Evolutionary conservation across 1,284 basidiomycete genomes (phyloP).

Genomic region (Sporisorium iseilematis-ciliati): DNA sequence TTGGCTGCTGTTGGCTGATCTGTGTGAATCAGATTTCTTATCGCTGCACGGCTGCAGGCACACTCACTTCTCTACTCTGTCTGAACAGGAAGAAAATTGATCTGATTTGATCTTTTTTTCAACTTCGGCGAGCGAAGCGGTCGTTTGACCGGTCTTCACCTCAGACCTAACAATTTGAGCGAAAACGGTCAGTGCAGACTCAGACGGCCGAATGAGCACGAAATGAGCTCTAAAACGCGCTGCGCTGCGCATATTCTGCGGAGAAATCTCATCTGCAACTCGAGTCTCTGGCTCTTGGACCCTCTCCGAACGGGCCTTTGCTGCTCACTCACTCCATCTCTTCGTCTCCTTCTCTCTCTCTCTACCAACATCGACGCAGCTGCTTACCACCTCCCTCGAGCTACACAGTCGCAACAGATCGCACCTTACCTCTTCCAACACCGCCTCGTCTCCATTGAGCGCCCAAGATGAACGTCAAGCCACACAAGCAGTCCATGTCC

Average conservation of each 20-base stretch:
- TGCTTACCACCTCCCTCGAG: too few relatives aligned
- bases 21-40: slow-evolving; percentile 8
- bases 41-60: slow-evolving; percentile 7
- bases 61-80: too few relatives aligned
- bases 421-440: background rate
- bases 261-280: background rate
- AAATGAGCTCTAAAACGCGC: background rate
- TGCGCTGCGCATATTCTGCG: background rate
- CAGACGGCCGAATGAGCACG: slow-evolving; percentile 6
- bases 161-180: background rate
- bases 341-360: too few relatives aligned
- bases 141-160: slow-evolving; percentile 1
- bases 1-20: background rate
- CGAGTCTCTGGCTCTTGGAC: background rate
- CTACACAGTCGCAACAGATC: too few relatives aligned
- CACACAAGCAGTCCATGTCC: slow-evolving; percentile 80
- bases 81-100: background rate
- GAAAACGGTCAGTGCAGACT: background rate
- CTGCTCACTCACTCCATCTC: too few relatives aligned
- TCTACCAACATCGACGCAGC: too few relatives aligned
- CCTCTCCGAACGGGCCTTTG: too few relatives aligned
- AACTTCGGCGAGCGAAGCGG: background rate
- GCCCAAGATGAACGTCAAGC: slow-evolving; percentile 74
- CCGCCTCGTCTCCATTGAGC: background rate
- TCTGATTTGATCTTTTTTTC: background rate